These are phyloP conservation scores for Lasiosphaeris hirsuta DNA, from an alignment of 495 filamentous ascomycete species.

Conservation along the genomic window DNA sequence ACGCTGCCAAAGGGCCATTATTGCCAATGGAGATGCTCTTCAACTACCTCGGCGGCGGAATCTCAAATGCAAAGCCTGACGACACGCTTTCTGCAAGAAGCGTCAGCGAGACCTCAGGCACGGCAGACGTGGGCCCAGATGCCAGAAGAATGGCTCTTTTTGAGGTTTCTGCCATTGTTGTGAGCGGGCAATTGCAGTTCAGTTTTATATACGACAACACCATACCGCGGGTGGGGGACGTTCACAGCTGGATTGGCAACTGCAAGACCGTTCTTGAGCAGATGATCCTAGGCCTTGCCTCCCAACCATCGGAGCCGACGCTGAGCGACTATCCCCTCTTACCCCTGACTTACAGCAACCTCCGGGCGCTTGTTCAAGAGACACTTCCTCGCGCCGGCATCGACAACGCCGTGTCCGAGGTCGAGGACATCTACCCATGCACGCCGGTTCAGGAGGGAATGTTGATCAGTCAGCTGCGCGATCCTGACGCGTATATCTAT, in stretches of 20 bases:
- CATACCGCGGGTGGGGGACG: slow-evolving; percentile 18
- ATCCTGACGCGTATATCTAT: slow-evolving; percentile 21
- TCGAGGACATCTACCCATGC: slow-evolving; percentile 46
- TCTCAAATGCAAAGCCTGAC: slow-evolving; percentile 50
- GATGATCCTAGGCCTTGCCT: slow-evolving; percentile 8
- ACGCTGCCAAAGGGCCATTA: slow-evolving; percentile 26
- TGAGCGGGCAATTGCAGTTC: slow-evolving; percentile 19
- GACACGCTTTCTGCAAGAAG: slow-evolving; percentile 19
- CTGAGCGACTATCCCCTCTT: slow-evolving; percentile 25
- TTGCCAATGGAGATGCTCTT: slow-evolving; percentile 55
- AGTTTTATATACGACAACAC: slow-evolving; percentile 40
- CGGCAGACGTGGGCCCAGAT: slow-evolving; percentile 44
- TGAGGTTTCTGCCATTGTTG: slow-evolving; percentile 40
- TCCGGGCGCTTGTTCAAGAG: slow-evolving; percentile 10
- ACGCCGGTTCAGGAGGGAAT: slow-evolving; percentile 64
- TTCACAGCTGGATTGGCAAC: slow-evolving; percentile 17
- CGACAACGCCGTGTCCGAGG: slow-evolving; percentile 13
- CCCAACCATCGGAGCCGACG: slow-evolving; percentile 13
- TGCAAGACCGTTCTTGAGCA: slow-evolving; percentile 15
- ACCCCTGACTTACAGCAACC: slow-evolving; percentile 16
- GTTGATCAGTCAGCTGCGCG: slow-evolving; percentile 24
- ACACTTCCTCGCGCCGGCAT: slow-evolving; percentile 21
- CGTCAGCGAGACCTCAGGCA: slow-evolving; percentile 21
- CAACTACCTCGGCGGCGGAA: slow-evolving; percentile 51
- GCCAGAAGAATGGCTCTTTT: slow-evolving; percentile 53